Evolutionary conservation across 208 protist species (phyloP), one percentile per base, ranked within the genome.

Genomic region (Leptomonas pyrrhocoris): DNA sequence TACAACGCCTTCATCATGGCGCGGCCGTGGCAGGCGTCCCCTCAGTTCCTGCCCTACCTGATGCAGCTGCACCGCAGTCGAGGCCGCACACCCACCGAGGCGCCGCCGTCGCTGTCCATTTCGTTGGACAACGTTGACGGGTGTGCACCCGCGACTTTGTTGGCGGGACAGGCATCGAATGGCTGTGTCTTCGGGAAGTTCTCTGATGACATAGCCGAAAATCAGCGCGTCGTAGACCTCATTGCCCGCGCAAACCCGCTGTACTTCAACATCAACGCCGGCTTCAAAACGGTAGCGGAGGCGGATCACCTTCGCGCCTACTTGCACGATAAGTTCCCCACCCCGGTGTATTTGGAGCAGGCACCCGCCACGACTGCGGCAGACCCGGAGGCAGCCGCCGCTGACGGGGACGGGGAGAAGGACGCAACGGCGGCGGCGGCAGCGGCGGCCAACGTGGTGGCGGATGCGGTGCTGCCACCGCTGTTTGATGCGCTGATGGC

Each of bases 1-100:
- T 84, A 90, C 70, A 82, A 86, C 67, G 81, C 75, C 64, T 85
- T 87, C 59, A 67, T 74, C 25, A 80, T 87, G 78, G 75, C 71
- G 11, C 66, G 85, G n/a, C 85, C 85, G 21, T 90, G 85, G 85
- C 70, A 73, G 53, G 71, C 70, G 19, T 85, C 79, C 0, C 81
- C 85, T 15, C 68, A 68, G 23, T 90, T 79, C 54, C 70, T 85
- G 45, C 72, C 80, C 27, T 78, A 85, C 48, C 55, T 88, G n/a
- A 30, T 77, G 34, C 42, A 58, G 28, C 51, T 57, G 53, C 53
- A 57, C 53, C 25, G 30, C 28, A 57, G 30, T 31, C 53, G 53
- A 21, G 30, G 18, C 4, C 0, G 9, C 28, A 21, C 28, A 16
- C n/a, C 49, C 31, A n/a, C 16, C 18, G 30, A 25, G 36, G 48